Percentiles rank a stretch among this genome's conserved stretches.
Conservation (phyloP, 2,329 filamentous ascomycete genomes). For the Cladophialophora carrionii region DNA sequence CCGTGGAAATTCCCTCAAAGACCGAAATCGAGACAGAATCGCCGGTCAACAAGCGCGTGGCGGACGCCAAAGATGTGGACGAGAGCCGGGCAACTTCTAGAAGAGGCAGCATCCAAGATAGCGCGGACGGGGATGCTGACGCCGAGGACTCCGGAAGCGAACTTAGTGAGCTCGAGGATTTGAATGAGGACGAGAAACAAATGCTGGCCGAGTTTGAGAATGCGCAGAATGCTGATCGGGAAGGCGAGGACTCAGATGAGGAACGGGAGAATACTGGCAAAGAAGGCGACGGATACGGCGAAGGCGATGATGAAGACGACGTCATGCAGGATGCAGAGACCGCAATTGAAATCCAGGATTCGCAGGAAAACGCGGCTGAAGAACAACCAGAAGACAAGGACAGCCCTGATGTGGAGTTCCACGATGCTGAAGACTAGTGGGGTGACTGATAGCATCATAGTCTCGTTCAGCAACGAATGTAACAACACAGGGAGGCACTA, state of each 20-base stretch:
- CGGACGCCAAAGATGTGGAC: constrained; percentile 50
- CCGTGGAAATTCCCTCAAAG: constrained; percentile 37
- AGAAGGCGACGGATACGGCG: constrained; percentile 36
- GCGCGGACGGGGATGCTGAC: constrained; percentile 67
- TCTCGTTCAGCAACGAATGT: not conserved
- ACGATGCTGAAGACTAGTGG: constrained; percentile 21
- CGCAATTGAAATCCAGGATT: constrained; percentile 29
- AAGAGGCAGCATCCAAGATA: constrained; percentile 65
- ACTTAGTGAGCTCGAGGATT: constrained; percentile 46
- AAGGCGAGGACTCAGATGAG: constrained; percentile 27
- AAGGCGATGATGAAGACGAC: constrained; percentile 27
- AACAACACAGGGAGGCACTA: not conserved
- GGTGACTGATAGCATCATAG: not conserved
- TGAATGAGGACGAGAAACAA: constrained; percentile 55
- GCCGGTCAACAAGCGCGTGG: constrained; percentile 57
- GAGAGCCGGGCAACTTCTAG: constrained; percentile 55
- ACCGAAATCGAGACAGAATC: constrained; percentile 35
- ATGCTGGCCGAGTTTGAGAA: constrained; percentile 28
- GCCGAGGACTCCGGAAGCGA: constrained; percentile 45
- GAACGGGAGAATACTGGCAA: constrained; percentile 44
- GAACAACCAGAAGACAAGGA: not conserved
- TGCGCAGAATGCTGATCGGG: constrained; percentile 58
- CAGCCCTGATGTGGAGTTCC: constrained; percentile 21
- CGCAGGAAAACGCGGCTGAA: constrained; percentile 19
- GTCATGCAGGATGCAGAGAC: constrained; percentile 17